Evolutionary conservation across 768 basidiomycete genomes (phyloP), one percentile per base, ranked within the genome.

Genomic region (Trametes meyenii): DNA sequence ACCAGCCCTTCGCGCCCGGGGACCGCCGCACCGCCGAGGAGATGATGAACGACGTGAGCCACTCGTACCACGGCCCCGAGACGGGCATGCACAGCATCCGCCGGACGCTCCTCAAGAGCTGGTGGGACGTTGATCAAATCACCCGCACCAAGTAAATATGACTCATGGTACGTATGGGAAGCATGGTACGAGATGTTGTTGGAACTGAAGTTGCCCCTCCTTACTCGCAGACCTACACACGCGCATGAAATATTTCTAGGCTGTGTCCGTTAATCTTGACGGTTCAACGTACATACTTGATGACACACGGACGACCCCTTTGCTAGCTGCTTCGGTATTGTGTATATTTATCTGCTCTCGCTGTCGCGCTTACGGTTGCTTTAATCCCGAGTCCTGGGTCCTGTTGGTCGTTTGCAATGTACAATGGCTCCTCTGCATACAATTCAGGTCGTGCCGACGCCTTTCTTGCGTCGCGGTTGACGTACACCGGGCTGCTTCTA

Each of bases 1-100:
- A 90, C 72, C 84, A 88, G 72, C 89, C 89, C 0, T 87, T 90
- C 75, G 82, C 85, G 7, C 89, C 89, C 5, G 76, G 78, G 10
- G 86, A 90, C 67, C 76, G 78, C 13, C 82, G 85, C 44, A 81
- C 71, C 21, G 88, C 86, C 0, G 72, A 80, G 36, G 82, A 85
- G 56, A 80, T 90, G 53, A 67, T 82, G 33, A 67, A 58, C 39
- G 70, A 72, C 50, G 72, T 72, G 13, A 64, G 66, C n/a, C 67
- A 73, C 17, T 71, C 76, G 16, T 83, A 86, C 66, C 71, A 73
- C 52, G 67, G 64, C 8, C 52, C 50, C 21, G 69, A 70, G 21
- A 67, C 68, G 2, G 71, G 73, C 29, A 59, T 76, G 64, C 60
- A 60, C 55, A 65, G 64, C 49, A 69, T 77, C 24, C 67, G 73